Conservation (phyloP, 306 rosid species). For the Pueraria montana region DNA sequence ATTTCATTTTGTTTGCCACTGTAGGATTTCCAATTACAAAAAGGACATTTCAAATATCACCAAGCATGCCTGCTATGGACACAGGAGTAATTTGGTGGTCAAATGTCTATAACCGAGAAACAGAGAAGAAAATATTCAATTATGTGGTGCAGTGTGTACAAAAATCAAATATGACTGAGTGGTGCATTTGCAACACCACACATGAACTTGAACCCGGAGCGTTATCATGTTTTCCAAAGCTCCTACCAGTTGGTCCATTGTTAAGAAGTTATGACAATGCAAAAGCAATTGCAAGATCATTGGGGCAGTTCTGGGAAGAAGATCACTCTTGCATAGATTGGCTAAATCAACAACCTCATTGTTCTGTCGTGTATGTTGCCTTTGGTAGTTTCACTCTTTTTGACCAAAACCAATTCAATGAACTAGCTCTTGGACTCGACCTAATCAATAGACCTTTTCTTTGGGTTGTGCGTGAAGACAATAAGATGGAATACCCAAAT, state of each 20-base stretch:
- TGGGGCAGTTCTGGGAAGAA: constrained; percentile 54
- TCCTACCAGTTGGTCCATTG: constrained; percentile 53
- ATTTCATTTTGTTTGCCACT: too few relatives aligned
- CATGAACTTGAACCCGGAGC: too few relatives aligned
- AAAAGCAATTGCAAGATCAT: neutral
- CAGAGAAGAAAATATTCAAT: too few relatives aligned
- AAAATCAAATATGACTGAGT: too few relatives aligned
- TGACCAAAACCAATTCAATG: constrained; percentile 48
- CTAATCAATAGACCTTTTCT: constrained; percentile 48
- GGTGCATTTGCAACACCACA: too few relatives aligned
- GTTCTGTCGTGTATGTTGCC: constrained; percentile 47
- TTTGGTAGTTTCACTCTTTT: constrained; percentile 45
- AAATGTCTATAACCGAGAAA: too few relatives aligned
- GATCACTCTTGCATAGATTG: constrained; percentile 50
- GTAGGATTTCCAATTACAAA: too few relatives aligned
- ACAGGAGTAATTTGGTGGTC: too few relatives aligned
- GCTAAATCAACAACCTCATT: constrained; percentile 50
- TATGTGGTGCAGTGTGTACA: too few relatives aligned
- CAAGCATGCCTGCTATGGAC: too few relatives aligned
- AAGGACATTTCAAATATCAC: too few relatives aligned
- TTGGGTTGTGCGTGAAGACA: constrained; percentile 57
- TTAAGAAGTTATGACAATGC: constrained; percentile 3
- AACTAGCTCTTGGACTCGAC: constrained; percentile 48
- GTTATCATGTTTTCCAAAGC: constrained; percentile 35
- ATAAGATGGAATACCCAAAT: constrained; percentile 1